Evolutionary conservation across 768 basidiomycete genomes (phyloP).

Genomic region (Boletus bicolor): DNA sequence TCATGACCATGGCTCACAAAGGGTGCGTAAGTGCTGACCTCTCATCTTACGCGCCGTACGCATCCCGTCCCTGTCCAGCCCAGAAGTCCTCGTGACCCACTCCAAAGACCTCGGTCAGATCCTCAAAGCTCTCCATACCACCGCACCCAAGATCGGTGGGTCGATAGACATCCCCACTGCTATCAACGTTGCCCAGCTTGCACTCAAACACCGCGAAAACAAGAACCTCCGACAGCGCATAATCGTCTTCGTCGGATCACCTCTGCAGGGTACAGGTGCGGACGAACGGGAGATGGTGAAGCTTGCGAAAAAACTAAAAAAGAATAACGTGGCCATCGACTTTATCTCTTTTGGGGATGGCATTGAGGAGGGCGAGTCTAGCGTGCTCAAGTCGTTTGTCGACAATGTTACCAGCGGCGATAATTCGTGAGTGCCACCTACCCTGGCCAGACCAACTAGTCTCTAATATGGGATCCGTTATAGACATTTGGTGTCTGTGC

Average conservation of each 20-base stretch:
- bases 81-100: slow-evolving; percentile 94
- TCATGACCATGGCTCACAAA: slow-evolving; percentile 98
- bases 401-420: slow-evolving; percentile 79
- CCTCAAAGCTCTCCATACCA: slow-evolving; percentile 69
- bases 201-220: slow-evolving; percentile 96
- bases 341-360: slow-evolving; percentile 88
- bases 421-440: slow-evolving; percentile 65
- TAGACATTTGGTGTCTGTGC: slow-evolving; percentile 80
- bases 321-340: slow-evolving; percentile 98
- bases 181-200: slow-evolving; percentile 91
- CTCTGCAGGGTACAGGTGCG: slow-evolving; percentile 64
- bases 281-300: slow-evolving; percentile 80
- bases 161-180: slow-evolving; percentile 84
- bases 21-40: slow-evolving; percentile 51
- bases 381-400: slow-evolving; percentile 74
- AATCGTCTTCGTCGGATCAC: slow-evolving; percentile 90
- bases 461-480: neutral
- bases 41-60: neutral
- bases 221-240: slow-evolving; percentile 97
- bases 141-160: slow-evolving; percentile 73
- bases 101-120: slow-evolving; percentile 95
- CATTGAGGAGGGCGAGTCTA: slow-evolving; percentile 66
- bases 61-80: slow-evolving; percentile 43
- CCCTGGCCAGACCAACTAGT: neutral
- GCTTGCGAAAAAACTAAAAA: slow-evolving; percentile 96